These are phyloP conservation scores for Aphanomyces euteiches DNA, from an alignment of 352 stramenopile species.

Conservation along the genomic window DNA sequence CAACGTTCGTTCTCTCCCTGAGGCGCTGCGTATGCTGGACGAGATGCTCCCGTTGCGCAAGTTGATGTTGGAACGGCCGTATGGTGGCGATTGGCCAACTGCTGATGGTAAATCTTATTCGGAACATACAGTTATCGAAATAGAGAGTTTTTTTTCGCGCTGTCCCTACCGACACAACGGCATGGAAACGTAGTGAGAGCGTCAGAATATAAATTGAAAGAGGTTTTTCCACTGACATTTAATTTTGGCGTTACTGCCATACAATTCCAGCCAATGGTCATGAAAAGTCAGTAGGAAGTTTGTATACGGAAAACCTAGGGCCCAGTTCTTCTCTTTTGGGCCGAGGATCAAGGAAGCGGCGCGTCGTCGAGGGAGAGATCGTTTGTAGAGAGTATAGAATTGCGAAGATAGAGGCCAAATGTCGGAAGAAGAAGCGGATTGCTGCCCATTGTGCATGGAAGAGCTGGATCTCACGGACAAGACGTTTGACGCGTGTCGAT, in stretches of 20 bases:
- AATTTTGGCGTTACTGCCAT: constrained; percentile 14
- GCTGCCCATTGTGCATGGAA: constrained; percentile 98
- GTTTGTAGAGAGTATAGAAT: too few species aligned
- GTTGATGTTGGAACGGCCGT: background rate
- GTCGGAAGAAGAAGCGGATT: constrained; percentile 78
- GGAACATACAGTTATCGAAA: background rate
- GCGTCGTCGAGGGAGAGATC: too few species aligned
- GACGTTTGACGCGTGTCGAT: constrained; percentile 98
- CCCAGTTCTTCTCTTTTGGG: constrained; percentile 26
- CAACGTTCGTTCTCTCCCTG: too few species aligned
- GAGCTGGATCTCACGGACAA: constrained; percentile 97
- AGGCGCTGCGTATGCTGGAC: too few species aligned
- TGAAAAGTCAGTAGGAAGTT: constrained; percentile 23
- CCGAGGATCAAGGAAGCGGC: background rate
- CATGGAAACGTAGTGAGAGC: constrained; percentile 1
- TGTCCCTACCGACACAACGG: background rate
- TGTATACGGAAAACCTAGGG: constrained; percentile 1
- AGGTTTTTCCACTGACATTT: constrained; percentile 20
- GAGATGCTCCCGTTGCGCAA: too few species aligned
- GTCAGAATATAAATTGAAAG: background rate
- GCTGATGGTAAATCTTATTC: constrained; percentile 8
- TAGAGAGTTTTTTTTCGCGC: background rate
- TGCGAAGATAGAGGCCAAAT: constrained; percentile 34
- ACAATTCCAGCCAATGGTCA: constrained; percentile 29
- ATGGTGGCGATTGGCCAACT: background rate